Base-by-base conservation (phyloP, 2,329 filamentous ascomycete species). In the Xylariomycetidae sp. region DNA sequence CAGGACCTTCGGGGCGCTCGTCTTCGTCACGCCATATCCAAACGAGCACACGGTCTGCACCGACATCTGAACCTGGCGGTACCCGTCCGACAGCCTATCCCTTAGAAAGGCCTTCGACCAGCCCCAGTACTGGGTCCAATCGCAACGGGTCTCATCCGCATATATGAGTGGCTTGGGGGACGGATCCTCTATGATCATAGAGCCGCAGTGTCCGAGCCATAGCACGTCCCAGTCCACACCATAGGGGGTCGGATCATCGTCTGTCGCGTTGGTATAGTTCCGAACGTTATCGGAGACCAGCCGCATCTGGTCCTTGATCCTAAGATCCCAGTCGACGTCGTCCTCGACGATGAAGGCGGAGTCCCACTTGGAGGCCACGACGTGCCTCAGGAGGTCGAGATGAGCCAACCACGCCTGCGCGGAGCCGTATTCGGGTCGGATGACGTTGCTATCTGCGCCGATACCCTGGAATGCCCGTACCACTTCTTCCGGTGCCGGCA, bases 181-280 rank as follows among this genome's bases (percentile, higher is more conserved):
- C 7, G 36, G 34, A 32, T 40, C 31, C 3, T 40, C 34, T n/a
- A n/a, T n/a, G 6, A 46, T 45, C 4, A 37, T 38, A 12, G 56
- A 54, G 18, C 55, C 56, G 41, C 59, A 63, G 30, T 59, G 56
- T 1, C 60, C 61, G 12, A 63, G 42, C 58, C 58, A 62, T 2
- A 63, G 46, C 8, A 63, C 35, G 43, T 63, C 59, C 58, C 59
- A 63, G 6, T 42, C 31, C 1, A 26, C 38, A 2, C 58, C 58
- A 32, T 57, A 62, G 0, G 56, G 56, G 0, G 41, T 36, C 3
- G 31, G 11, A 13, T 45, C 33, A 6, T 44, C 33, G 10, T 33
- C 34, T 0, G 30, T 16, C 6, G 31, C 31, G 2, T 43, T 33
- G 7, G 48, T 53, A 14, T 60, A 49, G 6, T 46, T 38, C 6